Conservation (phyloP, 257 asterid species). For the Petunia secreta region DNA sequence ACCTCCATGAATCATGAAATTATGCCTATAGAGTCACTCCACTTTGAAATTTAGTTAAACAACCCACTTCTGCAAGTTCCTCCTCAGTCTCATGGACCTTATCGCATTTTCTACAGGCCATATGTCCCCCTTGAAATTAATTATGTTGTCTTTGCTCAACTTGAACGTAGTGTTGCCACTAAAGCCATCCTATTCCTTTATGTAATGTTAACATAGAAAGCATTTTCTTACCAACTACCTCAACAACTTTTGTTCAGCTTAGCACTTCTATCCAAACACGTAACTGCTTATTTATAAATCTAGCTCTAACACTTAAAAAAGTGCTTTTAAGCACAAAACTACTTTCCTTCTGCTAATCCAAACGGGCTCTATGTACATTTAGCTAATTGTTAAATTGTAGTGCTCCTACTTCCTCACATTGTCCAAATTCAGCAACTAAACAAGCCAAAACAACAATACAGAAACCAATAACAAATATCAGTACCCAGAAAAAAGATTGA, state of each 20-base stretch:
- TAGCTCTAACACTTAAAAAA: too few relatives aligned
- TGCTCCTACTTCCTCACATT: constrained; percentile 34
- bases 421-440: constrained; percentile 25
- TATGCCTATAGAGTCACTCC: neutral
- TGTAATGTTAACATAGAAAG: neutral
- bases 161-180: neutral
- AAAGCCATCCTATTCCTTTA: neutral
- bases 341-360: neutral
- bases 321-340: neutral
- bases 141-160: neutral
- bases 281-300: too few relatives aligned
- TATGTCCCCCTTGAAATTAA: neutral
- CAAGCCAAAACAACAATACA: constrained; percentile 20
- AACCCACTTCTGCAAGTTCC: neutral
- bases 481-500: neutral
- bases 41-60: neutral
- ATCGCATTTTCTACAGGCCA: neutral
- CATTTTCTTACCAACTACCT: neutral
- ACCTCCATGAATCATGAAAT: neutral
- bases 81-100: neutral
- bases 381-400: neutral
- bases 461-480: constrained; percentile 17
- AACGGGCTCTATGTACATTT: constrained; percentile 23
- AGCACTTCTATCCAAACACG: neutral
- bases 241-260: neutral